phyloP scores from a whole-genome alignment of 371 early-diverging fungal species.

The Apophysomyces ossiformis region DNA sequence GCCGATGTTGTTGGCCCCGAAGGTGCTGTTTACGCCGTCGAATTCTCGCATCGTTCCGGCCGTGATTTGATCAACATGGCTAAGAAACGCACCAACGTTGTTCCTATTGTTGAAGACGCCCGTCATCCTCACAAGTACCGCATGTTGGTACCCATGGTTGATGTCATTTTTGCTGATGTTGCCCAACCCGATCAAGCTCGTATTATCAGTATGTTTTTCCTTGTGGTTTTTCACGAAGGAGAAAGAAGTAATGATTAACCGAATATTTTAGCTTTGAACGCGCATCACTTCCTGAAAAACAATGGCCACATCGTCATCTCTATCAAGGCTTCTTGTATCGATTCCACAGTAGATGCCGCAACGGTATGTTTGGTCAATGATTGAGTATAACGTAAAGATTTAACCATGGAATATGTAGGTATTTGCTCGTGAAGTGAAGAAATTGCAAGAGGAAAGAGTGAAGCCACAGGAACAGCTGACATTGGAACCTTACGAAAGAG shows the following conservation, averaged over 20 bases:
- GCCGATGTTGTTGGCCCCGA: constrained; percentile 99
- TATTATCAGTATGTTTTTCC: constrained; percentile 73
- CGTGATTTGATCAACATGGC: constrained; percentile 99
- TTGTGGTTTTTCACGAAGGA: not conserved
- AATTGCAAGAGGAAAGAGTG: constrained; percentile 97
- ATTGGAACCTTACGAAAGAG: constrained; percentile 99
- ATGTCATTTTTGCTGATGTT: constrained; percentile 99
- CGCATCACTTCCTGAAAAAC: constrained; percentile 99
- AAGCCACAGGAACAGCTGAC: constrained; percentile 99
- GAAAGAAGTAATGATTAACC: not conserved
- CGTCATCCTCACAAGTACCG: constrained; percentile 99
- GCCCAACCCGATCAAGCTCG: constrained; percentile 99
- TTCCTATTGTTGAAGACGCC: constrained; percentile 99
- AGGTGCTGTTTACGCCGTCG: constrained; percentile 99
- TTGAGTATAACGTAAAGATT: not conserved
- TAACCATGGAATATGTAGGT: constrained; percentile 50
- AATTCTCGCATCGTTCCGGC: constrained; percentile 99
- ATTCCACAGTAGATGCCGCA: constrained; percentile 98
- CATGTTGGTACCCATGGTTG: constrained; percentile 99
- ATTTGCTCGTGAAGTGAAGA: constrained; percentile 99
- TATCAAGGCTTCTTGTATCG: constrained; percentile 99
- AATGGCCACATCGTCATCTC: constrained; percentile 98
- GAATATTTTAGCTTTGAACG: constrained; percentile 80
- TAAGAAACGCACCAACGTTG: constrained; percentile 99
- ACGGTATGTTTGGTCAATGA: constrained; percentile 41